phyloP scores from a whole-genome alignment of 2,329 filamentous ascomycete species.

The Apiospora arundinis region DNA sequence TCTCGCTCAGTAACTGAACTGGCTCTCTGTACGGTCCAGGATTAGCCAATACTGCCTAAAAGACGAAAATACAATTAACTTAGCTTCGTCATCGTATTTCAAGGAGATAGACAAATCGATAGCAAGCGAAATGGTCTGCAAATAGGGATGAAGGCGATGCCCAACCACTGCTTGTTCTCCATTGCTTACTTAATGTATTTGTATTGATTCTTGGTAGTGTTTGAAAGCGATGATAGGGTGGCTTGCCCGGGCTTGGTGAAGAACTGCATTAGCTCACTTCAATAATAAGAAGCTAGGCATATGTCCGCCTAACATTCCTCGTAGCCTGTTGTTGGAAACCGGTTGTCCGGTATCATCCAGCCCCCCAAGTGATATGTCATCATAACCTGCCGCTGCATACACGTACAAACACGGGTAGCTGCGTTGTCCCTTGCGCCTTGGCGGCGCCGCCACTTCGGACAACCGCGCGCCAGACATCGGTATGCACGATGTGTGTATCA shows the following conservation, averaged over 20 bases:
- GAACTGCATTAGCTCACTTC: not conserved
- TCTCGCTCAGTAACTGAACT: too few relatives aligned
- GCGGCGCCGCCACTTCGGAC: constrained; percentile 4
- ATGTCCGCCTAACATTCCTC: not conserved
- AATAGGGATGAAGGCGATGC: too few relatives aligned
- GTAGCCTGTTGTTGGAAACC: not conserved
- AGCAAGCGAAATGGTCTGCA: too few relatives aligned
- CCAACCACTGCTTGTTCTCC: too few relatives aligned
- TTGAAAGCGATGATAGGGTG: not conserved
- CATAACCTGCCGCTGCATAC: constrained; percentile 1
- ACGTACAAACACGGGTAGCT: not conserved
- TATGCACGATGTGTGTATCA: not conserved
- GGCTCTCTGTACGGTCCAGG: too few relatives aligned
- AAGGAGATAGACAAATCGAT: too few relatives aligned
- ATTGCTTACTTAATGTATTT: too few relatives aligned
- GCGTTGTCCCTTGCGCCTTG: not conserved
- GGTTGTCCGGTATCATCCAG: not conserved
- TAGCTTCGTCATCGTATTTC: too few relatives aligned
- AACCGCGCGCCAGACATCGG: not conserved
- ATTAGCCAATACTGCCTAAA: too few relatives aligned
- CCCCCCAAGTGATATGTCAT: not conserved
- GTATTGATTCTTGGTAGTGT: too few relatives aligned
- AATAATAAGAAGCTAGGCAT: not conserved
- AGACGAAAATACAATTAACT: too few relatives aligned
- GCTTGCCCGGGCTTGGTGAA: not conserved